Evolutionary conservation across 176 grass and related monocot species (phyloP), one percentile per base, ranked within the genome.

Genomic region (Triticum dicoccoides): DNA sequence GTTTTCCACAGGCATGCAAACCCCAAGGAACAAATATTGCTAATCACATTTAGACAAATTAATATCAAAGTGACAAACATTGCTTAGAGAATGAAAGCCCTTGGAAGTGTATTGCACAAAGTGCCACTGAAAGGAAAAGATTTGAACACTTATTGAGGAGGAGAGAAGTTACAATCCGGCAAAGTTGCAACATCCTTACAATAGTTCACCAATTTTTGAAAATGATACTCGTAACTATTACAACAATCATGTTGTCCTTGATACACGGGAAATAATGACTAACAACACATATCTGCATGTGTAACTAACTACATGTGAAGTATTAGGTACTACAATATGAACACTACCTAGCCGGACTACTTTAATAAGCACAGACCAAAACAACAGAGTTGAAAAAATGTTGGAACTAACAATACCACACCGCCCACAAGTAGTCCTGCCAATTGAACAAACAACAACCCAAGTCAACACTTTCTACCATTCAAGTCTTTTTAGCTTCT

Each of bases 121-220:
- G 64, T 44, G 39, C 6, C 37, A 44, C 35, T 38, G 5, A 38
- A 38, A 38, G 37, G 37, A 71, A 30, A 44, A 47, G 2, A 72
- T 56, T 73, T 71, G 23, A 71, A 21, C 27, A 49, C 37, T 32
- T 63, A 12, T 3, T 42, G 34, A 17, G 23, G 38, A 41, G 78
- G n/a, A 80, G 58, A 80, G 42, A 63, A 24, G 15, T 44, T 80
- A 44, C 58, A 64, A 29, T n/a, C 17, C 11, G 6, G 11, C 34
- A 42, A 87, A 82, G 23, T 27, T 69, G 63, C 15, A 83, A 79
- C 33, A 80, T 73, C 59, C 44, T 87, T 74, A 78, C 65, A 63
- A 74, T 27, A 64, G 24, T 71, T 49, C 25, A 61, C 29, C 42
- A 61, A 80, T 30, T 39, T 4, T 11, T 68, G 27, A 7, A 68